A percentile compares a stretch with the other conserved stretches of the same genome.
These are phyloP conservation scores for Agrostemma githago DNA, from an alignment of 148 eudicot genomes.

Conservation along the genomic window DNA sequence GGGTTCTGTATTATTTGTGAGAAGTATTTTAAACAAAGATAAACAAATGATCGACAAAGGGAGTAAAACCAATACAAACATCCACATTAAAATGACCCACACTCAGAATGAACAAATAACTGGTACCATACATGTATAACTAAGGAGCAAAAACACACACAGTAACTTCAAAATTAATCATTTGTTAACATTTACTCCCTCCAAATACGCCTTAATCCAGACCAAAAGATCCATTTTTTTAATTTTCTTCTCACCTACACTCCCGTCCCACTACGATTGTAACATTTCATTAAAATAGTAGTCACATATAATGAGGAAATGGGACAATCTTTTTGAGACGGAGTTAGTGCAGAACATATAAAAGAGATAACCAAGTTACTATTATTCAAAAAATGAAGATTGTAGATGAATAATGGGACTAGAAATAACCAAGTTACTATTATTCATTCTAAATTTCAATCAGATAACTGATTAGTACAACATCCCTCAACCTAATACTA, in stretches of 20 bases:
- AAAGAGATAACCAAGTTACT: neutral
- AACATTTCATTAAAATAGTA: too few species aligned
- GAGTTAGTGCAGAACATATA: neutral
- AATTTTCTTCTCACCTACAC: neutral
- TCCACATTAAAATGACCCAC: too few species aligned
- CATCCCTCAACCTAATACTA: neutral
- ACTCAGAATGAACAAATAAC: neutral
- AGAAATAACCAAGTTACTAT: neutral
- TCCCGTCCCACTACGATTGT: too few species aligned
- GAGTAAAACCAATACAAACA: neutral
- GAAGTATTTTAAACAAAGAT: too few species aligned
- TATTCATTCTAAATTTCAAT: neutral
- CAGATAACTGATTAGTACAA: neutral
- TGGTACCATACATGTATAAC: neutral
- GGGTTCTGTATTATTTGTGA: too few species aligned
- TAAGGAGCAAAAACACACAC: neutral
- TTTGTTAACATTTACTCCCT: neutral
- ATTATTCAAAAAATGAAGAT: too few species aligned
- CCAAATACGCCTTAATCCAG: too few species aligned
- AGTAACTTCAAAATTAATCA: neutral
- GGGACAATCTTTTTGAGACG: neutral
- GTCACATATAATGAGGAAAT: too few species aligned
- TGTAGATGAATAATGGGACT: neutral
- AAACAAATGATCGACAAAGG: neutral
- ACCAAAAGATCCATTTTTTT: neutral